Base-by-base conservation (phyloP, 2,329 filamentous ascomycete species). In the Fusarium keratoplasticum region DNA sequence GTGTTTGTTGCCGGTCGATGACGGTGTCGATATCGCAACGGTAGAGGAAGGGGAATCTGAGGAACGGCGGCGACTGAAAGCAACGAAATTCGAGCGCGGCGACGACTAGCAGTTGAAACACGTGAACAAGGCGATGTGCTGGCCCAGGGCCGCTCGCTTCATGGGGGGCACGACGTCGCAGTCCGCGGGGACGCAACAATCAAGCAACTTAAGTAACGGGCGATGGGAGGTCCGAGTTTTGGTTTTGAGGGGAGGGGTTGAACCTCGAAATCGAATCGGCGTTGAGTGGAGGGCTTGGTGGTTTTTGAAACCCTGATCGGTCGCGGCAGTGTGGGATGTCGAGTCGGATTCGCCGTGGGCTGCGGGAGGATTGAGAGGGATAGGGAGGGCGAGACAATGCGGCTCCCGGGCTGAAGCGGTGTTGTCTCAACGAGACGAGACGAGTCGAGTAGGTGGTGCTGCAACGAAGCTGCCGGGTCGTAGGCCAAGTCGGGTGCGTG, bases 131-230 rank as follows among this genome's bases (percentile, higher is more conserved):
- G 70, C 76, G 77, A 78, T 72, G 67, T 82, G 80, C 76, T 80
- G 80, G 81, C 81, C 78, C 78, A 77, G 78, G 81, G 81, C 83
- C 81, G 80, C 78, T 84, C 77, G 82, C 83, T 84, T 84, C 81
- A 80, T 84, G 69, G 70, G 72, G 75, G 75, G 71, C 71, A 70
- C 68, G 62, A 65, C 66, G 63, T 71, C 64, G 67, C 61, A 67
- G 67, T 65, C 60, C 29, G 52, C 54, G 40, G 42, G 66, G 66
- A 61, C 60, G 52, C 58, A 20, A 35, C 64, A 59, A 74, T 22
- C 44, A 64, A 71, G 61, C 64, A 71, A 22, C 42, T 44, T 44
- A 44, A 44, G 42, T 44, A 20, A 44, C 40, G 67, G 67, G 64
- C 47, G 59, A 50, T 65, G 20, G 61, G 50, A 54, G 47, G 55